These are phyloP conservation scores for Rhizoctonia solani DNA, from an alignment of 1,284 basidiomycete species.

Conservation along the genomic window DNA sequence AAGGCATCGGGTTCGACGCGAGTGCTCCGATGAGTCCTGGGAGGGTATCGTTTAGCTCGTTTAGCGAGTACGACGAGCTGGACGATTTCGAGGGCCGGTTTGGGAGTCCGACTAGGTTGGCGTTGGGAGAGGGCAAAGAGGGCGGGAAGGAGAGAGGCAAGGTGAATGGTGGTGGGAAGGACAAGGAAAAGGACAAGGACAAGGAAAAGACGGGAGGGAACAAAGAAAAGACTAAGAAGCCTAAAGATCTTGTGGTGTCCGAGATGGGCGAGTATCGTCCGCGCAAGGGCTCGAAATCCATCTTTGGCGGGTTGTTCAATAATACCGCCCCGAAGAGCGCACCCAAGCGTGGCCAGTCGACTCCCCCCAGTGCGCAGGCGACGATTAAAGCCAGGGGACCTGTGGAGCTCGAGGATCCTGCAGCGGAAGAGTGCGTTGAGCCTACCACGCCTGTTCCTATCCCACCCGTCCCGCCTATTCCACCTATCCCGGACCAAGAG, in stretches of 20 bases:
- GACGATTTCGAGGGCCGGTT: conserved; percentile 81
- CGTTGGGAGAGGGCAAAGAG: conserved; percentile 38
- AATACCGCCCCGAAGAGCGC: conserved; percentile 5
- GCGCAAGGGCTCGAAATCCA: conserved; percentile 25
- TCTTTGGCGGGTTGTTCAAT: conserved; percentile 24
- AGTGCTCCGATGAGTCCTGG: conserved; percentile 41
- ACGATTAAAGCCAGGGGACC: background rate
- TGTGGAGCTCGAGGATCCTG: background rate
- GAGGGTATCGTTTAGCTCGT: conserved; percentile 43
- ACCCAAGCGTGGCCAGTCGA: conserved; percentile 13
- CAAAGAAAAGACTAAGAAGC: background rate
- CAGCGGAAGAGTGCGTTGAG: background rate
- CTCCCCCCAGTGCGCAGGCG: conserved; percentile 8
- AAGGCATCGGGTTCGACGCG: conserved; percentile 76
- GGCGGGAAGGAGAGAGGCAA: conserved; percentile 34
- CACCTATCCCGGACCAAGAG: no score
- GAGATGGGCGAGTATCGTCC: background rate
- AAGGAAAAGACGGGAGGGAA: background rate
- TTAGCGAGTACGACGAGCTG: conserved; percentile 84
- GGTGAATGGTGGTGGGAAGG: conserved; percentile 46
- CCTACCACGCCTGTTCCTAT: background rate
- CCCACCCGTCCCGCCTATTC: conserved; percentile 3
- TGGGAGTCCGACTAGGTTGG: conserved; percentile 74
- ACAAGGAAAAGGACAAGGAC: conserved; percentile 33
- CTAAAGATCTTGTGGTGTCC: background rate